These are phyloP conservation scores for Rhodotorula sp. DNA, from an alignment of 1,284 basidiomycete genomes.

Conservation along the genomic window DNA sequence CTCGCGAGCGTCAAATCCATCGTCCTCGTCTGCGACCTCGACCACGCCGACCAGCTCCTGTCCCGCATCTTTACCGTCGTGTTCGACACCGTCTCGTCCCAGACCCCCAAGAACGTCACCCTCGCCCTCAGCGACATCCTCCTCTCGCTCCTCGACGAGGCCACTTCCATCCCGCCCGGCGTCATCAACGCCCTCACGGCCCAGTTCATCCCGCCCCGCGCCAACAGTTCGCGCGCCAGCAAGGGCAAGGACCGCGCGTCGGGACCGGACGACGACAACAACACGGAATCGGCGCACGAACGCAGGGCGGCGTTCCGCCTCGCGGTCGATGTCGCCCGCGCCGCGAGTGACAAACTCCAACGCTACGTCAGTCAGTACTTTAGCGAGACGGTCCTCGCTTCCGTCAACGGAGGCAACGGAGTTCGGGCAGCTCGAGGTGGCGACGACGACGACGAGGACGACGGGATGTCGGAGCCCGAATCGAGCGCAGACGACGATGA, in stretches of 20 bases:
- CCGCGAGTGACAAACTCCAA: constrained; percentile 80
- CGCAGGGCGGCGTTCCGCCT: constrained; percentile 67
- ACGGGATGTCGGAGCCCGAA: constrained; percentile 52
- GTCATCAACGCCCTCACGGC: constrained; percentile 79
- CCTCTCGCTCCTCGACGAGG: constrained; percentile 84
- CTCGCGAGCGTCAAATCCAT: constrained; percentile 92
- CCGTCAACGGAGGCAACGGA: constrained; percentile 47
- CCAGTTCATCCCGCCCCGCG: constrained; percentile 77
- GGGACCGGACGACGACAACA: background rate
- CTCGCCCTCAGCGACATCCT: constrained; percentile 86
- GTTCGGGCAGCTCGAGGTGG: constrained; percentile 51
- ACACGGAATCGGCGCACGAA: background rate
- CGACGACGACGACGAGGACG: constrained; percentile 51
- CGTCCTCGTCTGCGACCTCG: constrained; percentile 85
- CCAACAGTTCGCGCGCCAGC: constrained; percentile 14
- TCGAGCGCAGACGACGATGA: constrained; percentile 53
- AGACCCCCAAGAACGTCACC: constrained; percentile 85
- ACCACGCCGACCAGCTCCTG: constrained; percentile 80
- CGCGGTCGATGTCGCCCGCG: constrained; percentile 84
- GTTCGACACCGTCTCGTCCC: constrained; percentile 70
- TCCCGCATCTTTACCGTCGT: constrained; percentile 77
- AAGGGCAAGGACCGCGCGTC: background rate
- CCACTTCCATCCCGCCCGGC: constrained; percentile 67
- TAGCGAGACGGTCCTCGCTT: constrained; percentile 75
- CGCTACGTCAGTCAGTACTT: constrained; percentile 81